These are phyloP conservation scores for Amphirosellinia nigrospora DNA, from an alignment of 495 filamentous ascomycete genomes.

Conservation along the genomic window DNA sequence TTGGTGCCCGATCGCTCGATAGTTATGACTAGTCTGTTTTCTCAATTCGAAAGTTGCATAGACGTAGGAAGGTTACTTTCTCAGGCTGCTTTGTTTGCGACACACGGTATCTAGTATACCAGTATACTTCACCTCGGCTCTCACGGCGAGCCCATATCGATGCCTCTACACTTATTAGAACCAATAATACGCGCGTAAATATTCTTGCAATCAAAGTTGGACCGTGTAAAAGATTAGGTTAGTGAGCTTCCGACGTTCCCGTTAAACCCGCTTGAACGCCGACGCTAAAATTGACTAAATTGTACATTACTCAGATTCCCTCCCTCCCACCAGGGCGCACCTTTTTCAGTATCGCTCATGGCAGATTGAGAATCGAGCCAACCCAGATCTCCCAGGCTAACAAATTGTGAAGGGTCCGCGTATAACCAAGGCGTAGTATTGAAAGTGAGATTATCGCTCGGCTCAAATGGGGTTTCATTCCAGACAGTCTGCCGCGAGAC, in stretches of 20 bases:
- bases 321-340: conserved; percentile 55
- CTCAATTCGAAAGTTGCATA: background rate
- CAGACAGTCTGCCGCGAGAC: conserved; percentile 37
- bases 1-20: background rate
- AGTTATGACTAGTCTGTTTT: background rate
- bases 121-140: background rate
- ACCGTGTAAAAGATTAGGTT: background rate
- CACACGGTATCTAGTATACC: too few species aligned
- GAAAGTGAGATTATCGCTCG: conserved; percentile 52
- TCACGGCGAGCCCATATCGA: background rate
- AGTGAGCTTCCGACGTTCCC: background rate
- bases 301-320: conserved; percentile 44
- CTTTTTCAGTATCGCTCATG: conserved; percentile 42
- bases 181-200: background rate
- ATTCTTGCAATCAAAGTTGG: background rate
- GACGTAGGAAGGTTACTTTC: too few species aligned
- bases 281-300: conserved; percentile 31
- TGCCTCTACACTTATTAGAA: background rate
- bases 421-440: conserved; percentile 56
- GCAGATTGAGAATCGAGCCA: conserved; percentile 44
- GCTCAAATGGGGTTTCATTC: conserved; percentile 38
- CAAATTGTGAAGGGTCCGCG: conserved; percentile 50
- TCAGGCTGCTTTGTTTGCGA: background rate
- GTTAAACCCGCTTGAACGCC: conserved; percentile 7
- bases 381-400: conserved; percentile 48